Base-by-base conservation (phyloP, 106 monocot genomes). In the Acorus calamus region DNA sequence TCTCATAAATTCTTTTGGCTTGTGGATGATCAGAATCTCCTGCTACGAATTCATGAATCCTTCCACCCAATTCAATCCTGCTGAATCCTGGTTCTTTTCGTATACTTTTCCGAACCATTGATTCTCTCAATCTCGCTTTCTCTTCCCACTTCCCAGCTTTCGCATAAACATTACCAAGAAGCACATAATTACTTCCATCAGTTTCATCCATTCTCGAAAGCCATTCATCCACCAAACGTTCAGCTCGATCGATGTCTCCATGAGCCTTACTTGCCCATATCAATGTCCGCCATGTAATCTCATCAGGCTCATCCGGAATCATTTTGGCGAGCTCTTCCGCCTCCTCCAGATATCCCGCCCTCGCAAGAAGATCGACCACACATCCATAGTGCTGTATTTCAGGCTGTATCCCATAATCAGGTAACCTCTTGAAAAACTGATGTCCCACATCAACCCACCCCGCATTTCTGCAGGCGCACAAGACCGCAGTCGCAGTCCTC, bases 301-400 rank as follows among this genome's bases (percentile, higher is more conserved):
- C 57, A 43, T 83, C 83, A 0, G 83, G 75, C 46, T 83, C 71
- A 4, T 79, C 3, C 0, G 75, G 74, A 71, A 82, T 82, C 55
- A 69, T 58, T n/a, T 54, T 52, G 11, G 65, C 48, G 43, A 75
- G 69, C 46, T 61, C 69, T 74, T 79, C 79, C 2, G 79, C 83
- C 14, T 79, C 83, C 4, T 76, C 47, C 46, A 83, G 42, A 8
- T 46, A 49, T 56, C 83, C 83, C 0, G 75, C 72, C 52, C 76
- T 52, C 14, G 72, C 79, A 12, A 83, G 76, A 60, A 83, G 44
- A 47, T 83, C 83, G 45, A 83, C 79, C 83, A 79, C 72, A 64
- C 83, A 83, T 7, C 83, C 83, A 28, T 83, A 83, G 44, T 83
- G 83, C 73, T 83, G 76, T 65, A 83, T 70, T 75, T 60, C 65